Base-by-base conservation (phyloP, 2,329 filamentous ascomycete species). In the Botrytis aclada region DNA sequence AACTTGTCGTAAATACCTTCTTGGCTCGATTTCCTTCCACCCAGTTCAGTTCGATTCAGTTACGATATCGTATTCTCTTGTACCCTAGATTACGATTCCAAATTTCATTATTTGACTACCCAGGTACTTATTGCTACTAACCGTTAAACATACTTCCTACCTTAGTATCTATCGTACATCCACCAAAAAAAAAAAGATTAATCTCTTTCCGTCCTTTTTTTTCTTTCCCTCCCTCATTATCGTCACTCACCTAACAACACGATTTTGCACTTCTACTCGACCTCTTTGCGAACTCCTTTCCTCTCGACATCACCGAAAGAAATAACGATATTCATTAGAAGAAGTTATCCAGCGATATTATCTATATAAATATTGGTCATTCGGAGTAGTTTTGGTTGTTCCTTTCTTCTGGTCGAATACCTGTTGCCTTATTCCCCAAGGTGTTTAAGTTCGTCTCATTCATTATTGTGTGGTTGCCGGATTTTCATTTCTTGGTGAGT, bases 401-500 rank as follows among this genome's bases (percentile, higher is more conserved):
- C 7, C 67, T 62, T 70, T 62, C 54, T 62, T 39, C 61, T 8
- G 14, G 7, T 20, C 29, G 22, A 60, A 69, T 45, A 20, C 32
- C 47, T 39, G 41, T 34, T 43, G 22, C 8, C 37, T 63, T 39
- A 20, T 41, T 54, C 25, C 37, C 56, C n/a, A 39, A 37, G 47
- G 34, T 56, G 63, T 47, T 47, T 29, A 22, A n/a, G n/a, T n/a
- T n/a, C n/a, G 56, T 34, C 56, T 34, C 56, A 34, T 16, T 58
- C 16, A 22, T 61, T 37, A 18, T 56, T 25, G 39, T 51, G 43
- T 45, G 54, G 32, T 39, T 63, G 20, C 41, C 22, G 34, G 10
- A 37, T 47, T 62, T 41, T 18, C 51, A 56, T 51, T 62, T 63
- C 22, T 70, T 70, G 65, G 63, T 72, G 32, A 72, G 70, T 70